Evolutionary conservation across 345 rosid species (phyloP), one percentile per base, ranked within the genome.

Genomic region (Hibiscus tridactylites): DNA sequence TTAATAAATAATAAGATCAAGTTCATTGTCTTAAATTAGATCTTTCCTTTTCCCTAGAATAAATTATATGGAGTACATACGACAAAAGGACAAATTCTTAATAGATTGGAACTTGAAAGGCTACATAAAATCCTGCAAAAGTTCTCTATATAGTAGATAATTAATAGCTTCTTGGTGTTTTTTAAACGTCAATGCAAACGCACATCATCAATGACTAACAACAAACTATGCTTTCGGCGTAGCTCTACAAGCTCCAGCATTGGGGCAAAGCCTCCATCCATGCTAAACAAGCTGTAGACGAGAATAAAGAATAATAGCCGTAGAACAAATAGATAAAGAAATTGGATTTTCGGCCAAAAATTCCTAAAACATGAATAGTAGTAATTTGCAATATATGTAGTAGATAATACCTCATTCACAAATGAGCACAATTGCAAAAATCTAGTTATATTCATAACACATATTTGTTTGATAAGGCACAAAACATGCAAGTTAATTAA

Each of bases 261-360:
- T 21, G 97, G 98, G 76, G 97, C 97, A 86, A 94, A 94, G 83
- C 91, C 98, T 71, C 97, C 98, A 72, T 94, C 98, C 97, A 91
- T 94, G 73, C 97, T 94, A 81, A 94, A 94, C 85, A 91, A 88
- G 78, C 97, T 91, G 83, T 42, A 58, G 64, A 75, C 76, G 63
- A 61, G 44, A 62, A 74, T 47, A 31, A 52, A 73, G 8, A 59
- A 70, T 65, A 66, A 66, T 6, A 65, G 12, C 37, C 0, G 17
- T 6, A 28, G 42, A 16, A 53, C 61, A 50, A 47, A 53, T 10
- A n/a, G 24, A 29, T 19, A 42, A 29, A 57, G 24, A 74, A 49
- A 57, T 52, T n/a, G 24, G 56, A 35, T 67, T 37, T 37, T 37
- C 9, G n/a, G 11, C 53, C 24, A 15, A 7, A 33, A n/a, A 39